These are phyloP conservation scores for Yueomyces sp. DNA, from an alignment of 1,139 yeast genomes.

Conservation along the genomic window DNA sequence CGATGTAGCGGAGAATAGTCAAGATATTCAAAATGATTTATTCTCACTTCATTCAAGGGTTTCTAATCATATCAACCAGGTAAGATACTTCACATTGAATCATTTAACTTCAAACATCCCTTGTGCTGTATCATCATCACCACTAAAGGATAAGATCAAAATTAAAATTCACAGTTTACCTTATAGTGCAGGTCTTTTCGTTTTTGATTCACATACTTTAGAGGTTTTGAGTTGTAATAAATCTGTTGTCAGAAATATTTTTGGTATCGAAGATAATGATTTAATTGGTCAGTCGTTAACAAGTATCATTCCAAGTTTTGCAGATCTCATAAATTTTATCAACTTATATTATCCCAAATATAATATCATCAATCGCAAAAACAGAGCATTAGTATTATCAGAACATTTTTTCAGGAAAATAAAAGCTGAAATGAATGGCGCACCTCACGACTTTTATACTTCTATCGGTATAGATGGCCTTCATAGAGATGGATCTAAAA, in stretches of 20 bases:
- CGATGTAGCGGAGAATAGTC: slow-evolving; percentile 13
- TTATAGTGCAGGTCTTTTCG: slow-evolving; percentile 76
- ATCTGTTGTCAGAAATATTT: slow-evolving; percentile 65
- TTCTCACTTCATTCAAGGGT: slow-evolving; percentile 30
- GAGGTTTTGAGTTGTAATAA: slow-evolving; percentile 41
- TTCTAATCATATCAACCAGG: slow-evolving; percentile 34
- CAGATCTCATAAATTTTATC: slow-evolving; percentile 39
- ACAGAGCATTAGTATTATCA: slow-evolving; percentile 54
- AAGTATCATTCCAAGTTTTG: slow-evolving; percentile 53
- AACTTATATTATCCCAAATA: slow-evolving; percentile 31
- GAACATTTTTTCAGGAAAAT: slow-evolving; percentile 77
- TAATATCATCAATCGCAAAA: slow-evolving; percentile 20
- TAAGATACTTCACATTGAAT: slow-evolving; percentile 51
- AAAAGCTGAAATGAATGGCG: slow-evolving; percentile 17
- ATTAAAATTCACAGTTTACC: slow-evolving; percentile 66
- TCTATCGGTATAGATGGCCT: slow-evolving; percentile 56
- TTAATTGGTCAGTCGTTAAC: slow-evolving; percentile 42
- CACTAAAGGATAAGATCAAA: slow-evolving; percentile 33
- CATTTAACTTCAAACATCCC: slow-evolving; percentile 38
- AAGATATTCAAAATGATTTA: slow-evolving; percentile 18
- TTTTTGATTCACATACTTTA: slow-evolving; percentile 28
- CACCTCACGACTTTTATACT: slow-evolving; percentile 33
- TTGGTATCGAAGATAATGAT: slow-evolving; percentile 47
- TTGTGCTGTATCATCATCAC: slow-evolving; percentile 55
- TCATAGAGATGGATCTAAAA: slow-evolving; percentile 55